Evolutionary conservation across 768 basidiomycete species (phyloP).

Genomic region (Macrolepiota albuminosa): DNA sequence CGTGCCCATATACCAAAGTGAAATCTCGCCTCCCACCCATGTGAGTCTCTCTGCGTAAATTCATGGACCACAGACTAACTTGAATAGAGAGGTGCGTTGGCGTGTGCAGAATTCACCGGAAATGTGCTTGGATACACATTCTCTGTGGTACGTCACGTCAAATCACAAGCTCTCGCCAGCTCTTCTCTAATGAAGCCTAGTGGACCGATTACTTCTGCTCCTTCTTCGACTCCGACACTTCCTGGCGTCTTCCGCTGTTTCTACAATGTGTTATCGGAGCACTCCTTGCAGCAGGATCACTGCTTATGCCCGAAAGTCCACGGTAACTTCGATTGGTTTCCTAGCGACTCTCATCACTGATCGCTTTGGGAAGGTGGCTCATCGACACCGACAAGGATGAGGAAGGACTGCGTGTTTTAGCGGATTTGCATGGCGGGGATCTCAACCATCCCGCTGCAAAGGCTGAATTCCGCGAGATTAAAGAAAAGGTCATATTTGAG

Average conservation of each 20-base stretch:
- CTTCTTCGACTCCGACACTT: slow-evolving; percentile 70
- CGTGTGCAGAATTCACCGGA: slow-evolving; percentile 89
- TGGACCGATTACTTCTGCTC: slow-evolving; percentile 93
- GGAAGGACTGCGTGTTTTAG: slow-evolving; percentile 82
- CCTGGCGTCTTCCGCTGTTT: slow-evolving; percentile 83
- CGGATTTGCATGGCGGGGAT: slow-evolving; percentile 84
- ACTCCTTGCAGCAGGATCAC: slow-evolving; percentile 70
- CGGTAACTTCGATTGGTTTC: slow-evolving; percentile 33
- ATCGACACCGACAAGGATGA: slow-evolving; percentile 82
- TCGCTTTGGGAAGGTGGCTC: slow-evolving; percentile 60
- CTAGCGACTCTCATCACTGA: not conserved
- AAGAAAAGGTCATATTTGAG: slow-evolving; percentile 69
- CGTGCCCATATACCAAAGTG: slow-evolving; percentile 86
- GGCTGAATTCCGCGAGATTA: slow-evolving; percentile 86
- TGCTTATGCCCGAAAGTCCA: slow-evolving; percentile 84
- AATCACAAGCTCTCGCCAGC: not conserved
- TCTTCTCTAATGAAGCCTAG: slow-evolving; percentile 25
- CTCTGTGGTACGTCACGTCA: slow-evolving; percentile 62
- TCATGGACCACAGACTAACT: not conserved
- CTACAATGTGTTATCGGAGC: slow-evolving; percentile 79
- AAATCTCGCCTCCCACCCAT: slow-evolving; percentile 85
- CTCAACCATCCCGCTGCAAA: slow-evolving; percentile 59
- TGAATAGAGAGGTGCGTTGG: slow-evolving; percentile 71
- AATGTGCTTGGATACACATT: slow-evolving; percentile 83
- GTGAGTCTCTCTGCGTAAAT: slow-evolving; percentile 27